Conservation (phyloP, 1,284 basidiomycete genomes). For the Omphalotus olearius region DNA sequence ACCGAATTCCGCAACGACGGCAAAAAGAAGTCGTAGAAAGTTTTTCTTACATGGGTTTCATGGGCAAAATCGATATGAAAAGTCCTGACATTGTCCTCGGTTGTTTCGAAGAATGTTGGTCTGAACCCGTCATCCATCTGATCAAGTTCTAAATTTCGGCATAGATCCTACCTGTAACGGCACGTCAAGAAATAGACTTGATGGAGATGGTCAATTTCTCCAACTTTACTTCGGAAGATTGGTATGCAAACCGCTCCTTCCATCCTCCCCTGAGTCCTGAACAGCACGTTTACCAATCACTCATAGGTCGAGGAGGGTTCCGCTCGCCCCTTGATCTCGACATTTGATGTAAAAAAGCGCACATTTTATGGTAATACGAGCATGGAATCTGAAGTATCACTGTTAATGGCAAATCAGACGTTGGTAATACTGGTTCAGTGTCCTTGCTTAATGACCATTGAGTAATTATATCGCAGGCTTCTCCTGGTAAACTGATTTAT, state of each 20-base stretch:
- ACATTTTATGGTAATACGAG: conserved; percentile 94
- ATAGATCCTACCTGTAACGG: conserved; percentile 21
- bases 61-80: conserved; percentile 83
- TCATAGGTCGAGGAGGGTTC: conserved; percentile 68
- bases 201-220: conserved; percentile 64
- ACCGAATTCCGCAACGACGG: conserved; percentile 62
- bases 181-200: conserved; percentile 41
- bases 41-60: conserved; percentile 84
- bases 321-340: conserved; percentile 64
- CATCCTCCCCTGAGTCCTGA: no score
- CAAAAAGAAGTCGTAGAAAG: conserved; percentile 73
- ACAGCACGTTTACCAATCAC: neutral
- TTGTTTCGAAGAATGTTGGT: conserved; percentile 89
- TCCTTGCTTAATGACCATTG: neutral
- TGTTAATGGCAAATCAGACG: conserved; percentile 96
- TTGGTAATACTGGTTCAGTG: conserved; percentile 43
- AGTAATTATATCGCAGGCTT: conserved; percentile 47
- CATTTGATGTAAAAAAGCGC: conserved; percentile 88
- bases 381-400: conserved; percentile 95
- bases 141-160: neutral
- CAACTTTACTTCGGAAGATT: conserved; percentile 82
- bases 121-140: conserved; percentile 3
- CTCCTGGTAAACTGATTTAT: conserved; percentile 87
- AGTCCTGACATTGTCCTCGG: conserved; percentile 76
- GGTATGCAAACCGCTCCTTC: conserved; percentile 47